Conservation (phyloP, 371 early-diverging fungal species). For the Zychaea mexicana region DNA sequence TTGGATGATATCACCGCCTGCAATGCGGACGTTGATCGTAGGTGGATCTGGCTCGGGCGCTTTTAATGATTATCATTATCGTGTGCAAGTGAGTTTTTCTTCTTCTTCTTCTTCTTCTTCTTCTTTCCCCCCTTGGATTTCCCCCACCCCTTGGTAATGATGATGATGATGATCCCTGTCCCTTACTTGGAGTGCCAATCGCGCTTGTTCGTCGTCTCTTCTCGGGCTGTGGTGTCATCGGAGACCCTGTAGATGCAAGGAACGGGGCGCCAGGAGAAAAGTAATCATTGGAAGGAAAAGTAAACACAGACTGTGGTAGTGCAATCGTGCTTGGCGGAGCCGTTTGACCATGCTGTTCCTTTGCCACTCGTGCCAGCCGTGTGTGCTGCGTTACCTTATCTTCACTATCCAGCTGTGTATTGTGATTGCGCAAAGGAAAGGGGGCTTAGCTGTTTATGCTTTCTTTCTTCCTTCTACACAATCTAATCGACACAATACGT, state of each 20-base stretch:
- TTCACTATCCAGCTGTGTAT: slow-evolving; percentile 15
- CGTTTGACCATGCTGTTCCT: slow-evolving; percentile 1
- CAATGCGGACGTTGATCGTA: slow-evolving; percentile 22
- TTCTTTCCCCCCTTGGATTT: neutral
- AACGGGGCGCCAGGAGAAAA: slow-evolving; percentile 18
- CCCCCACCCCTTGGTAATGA: too few relatives aligned
- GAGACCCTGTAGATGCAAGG: slow-evolving; percentile 10
- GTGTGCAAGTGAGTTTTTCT: neutral
- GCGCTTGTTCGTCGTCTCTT: slow-evolving; percentile 2
- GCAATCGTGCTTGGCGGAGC: slow-evolving; percentile 3
- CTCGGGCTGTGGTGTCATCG: slow-evolving; percentile 8
- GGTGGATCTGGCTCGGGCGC: slow-evolving; percentile 16
- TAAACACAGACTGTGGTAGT: slow-evolving; percentile 12
- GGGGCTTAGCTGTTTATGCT: neutral
- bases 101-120: neutral
- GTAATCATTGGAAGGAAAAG: slow-evolving; percentile 15
- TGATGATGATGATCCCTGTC: neutral
- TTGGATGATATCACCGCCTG: slow-evolving; percentile 19
- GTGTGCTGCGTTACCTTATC: slow-evolving; percentile 14
- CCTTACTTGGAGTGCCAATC: neutral
- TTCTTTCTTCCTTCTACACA: too few relatives aligned
- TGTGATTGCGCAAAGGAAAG: neutral
- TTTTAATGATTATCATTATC: neutral
- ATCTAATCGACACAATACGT: too few relatives aligned
- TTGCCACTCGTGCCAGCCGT: slow-evolving; percentile 6